Evolutionary conservation across 768 basidiomycete species (phyloP), one percentile per base, ranked within the genome.

Genomic region (Agaricus blazei): DNA sequence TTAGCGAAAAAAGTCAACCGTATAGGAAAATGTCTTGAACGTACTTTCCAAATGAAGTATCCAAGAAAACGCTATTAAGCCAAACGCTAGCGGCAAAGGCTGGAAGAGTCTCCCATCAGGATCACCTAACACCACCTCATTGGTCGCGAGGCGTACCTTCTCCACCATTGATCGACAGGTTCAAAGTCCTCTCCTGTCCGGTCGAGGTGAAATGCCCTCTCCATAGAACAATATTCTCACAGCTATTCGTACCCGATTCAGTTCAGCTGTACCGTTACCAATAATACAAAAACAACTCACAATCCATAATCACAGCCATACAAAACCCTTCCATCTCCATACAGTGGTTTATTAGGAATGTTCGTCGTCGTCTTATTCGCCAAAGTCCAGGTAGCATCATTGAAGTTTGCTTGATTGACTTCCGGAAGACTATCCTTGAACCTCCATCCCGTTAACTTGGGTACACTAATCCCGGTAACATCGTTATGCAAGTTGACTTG

Each of bases 291-390:
- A 34, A 19, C 14, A n/a, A 68, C 85, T 68, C 57, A 91, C 89
- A 85, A 93, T 55, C 83, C 87, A 67, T 93, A 93, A 67, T 93
- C 91, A 63, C 90, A 92, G 1, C 88, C 90, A 67, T 90, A 92
- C 28, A 93, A 70, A n/a, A 91, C 72, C 37, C 87, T 74, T 1
- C 87, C 88, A 58, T 90, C 87, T 1, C 88, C 88, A 59, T 87
- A 88, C 58, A 79, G 72, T 3, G 87, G 86, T 62, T 83, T 82
- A 48, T 74, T 74, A 1, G 87, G 85, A 54, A 86, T 84, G 60
- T 88, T 89, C 28, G 91, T 91, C 23, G 74, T 76, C n/a, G 77
- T 87, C 57, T 84, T 84, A 61, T 89, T 76, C 14, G 88, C 90
- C 53, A 75, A 62, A 8, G 73, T 75, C 90, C 90, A 93, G 3